These are phyloP conservation scores for Bombardia bombarda DNA, from an alignment of 495 filamentous ascomycete species.

Conservation along the genomic window DNA sequence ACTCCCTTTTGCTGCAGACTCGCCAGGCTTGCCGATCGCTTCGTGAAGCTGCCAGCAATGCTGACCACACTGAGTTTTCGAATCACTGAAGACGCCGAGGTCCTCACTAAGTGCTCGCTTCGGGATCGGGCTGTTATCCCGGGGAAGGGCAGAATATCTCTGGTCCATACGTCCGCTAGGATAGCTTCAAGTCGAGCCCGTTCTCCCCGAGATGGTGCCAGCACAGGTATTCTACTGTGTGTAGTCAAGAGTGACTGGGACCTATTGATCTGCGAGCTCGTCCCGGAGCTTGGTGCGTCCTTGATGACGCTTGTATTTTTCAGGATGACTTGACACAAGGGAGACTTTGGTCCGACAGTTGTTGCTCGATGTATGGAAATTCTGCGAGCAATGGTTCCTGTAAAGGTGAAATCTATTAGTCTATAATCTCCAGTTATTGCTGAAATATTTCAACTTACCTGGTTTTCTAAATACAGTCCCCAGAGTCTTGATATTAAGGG, in stretches of 20 bases:
- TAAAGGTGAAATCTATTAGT: too few relatives aligned
- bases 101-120: slow-evolving; percentile 57
- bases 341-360: slow-evolving; percentile 54
- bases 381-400: slow-evolving; percentile 61
- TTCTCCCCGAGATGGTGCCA: slow-evolving; percentile 64
- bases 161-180: slow-evolving; percentile 76
- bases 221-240: slow-evolving; percentile 49
- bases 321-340: slow-evolving; percentile 70
- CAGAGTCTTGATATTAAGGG: slow-evolving; percentile 63
- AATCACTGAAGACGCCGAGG: slow-evolving; percentile 71
- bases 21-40: slow-evolving; percentile 39
- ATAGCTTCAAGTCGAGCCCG: slow-evolving; percentile 68
- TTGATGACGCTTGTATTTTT: slow-evolving; percentile 76
- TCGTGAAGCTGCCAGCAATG: slow-evolving; percentile 56
- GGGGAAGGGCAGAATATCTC: slow-evolving; percentile 76
- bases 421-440: too few relatives aligned
- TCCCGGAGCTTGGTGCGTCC: slow-evolving; percentile 31
- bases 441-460: slow-evolving; percentile 23
- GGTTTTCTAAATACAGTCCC: slow-evolving; percentile 64
- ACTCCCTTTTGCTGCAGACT: slow-evolving; percentile 16
- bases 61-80: slow-evolving; percentile 72
- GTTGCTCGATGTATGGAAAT: slow-evolving; percentile 75
- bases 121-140: slow-evolving; percentile 62
- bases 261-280: slow-evolving; percentile 49
- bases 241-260: slow-evolving; percentile 65